Base-by-base conservation (phyloP, 768 basidiomycete genomes). In the Hemileccinum impolitum region DNA sequence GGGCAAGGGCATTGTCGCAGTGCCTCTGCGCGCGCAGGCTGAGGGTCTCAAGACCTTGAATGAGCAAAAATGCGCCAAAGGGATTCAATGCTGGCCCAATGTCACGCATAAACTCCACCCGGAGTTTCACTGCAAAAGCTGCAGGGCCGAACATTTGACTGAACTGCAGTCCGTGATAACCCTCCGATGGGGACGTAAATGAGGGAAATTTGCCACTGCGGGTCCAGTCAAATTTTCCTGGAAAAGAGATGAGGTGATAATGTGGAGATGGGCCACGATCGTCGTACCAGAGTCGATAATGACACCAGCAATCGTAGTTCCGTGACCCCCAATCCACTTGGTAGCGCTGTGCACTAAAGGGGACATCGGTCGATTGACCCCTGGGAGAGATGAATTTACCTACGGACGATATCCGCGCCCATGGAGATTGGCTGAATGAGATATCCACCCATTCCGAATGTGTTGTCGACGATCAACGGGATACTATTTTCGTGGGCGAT, bases 261-360 rank as follows among this genome's bases (percentile, higher is more conserved):
- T 28, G 13, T 8, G 9, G 21, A 21, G 8, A 6, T 28, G 12
- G 7, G 13, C 1, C 3, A 8, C 26, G 6, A 23, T 23, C 23
- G 4, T 25, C 2, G 4, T 42, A 78, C 87, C 87, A 9, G 78
- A 76, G 63, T 90, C 87, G 40, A 91, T 66, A 50, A 92, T 70
- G 25, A 89, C 79, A 36, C 89, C 90, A 4, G 75, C 87, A 40
- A 92, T 87, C 19, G 85, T 86, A 0, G 83, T 90, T 26, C 90
- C 88, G 52, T 89, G 87, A 0, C 85, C 84, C 12, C 85, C 83
- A 30, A 90, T 89, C 90, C 89, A 92, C 59, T 92, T 90, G 1
- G 89, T 90, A 1, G 85, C 85, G 43, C 82, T 85, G 63, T 90
- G 83, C 15, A 89, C 83, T 58, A 47, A 4, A 19, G 19, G 7